Evolutionary conservation across 2,329 filamentous ascomycete genomes (phyloP), one percentile per base, ranked within the genome.

Genomic region (Aspergillus fumigatus): DNA sequence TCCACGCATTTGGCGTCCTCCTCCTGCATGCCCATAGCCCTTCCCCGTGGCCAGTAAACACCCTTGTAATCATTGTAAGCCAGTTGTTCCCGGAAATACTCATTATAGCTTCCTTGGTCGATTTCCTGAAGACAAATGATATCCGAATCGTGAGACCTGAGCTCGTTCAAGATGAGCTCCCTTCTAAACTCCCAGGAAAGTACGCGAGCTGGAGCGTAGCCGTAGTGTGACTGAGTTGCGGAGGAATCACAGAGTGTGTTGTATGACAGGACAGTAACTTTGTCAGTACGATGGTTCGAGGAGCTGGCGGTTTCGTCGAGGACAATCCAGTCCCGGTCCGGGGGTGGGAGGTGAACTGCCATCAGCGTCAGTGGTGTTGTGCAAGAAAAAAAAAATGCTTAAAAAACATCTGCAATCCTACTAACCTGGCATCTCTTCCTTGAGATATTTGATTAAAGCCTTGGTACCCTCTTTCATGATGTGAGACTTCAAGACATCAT

Each of bases 231-330:
- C 54, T 86, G 82, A 0, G 92, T 97, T 4, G 92, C 92, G 66
- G 94, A 96, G 68, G 92, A 90, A 74, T 97, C 92, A 75, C 93
- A 97, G 10, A 99, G 83, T 49, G 93, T 96, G 72, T 99, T 99
- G 86, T 94, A 97, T 23, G 90, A 95, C 59, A 97, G 81, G 8
- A 96, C 87, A 56, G 89, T 90, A 71, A 97, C 85, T 53, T 85
- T 88, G 68, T 97, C 72, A 54, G 78, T 71, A 48, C 74, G 66
- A 80, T 79, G 61, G 88, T 72, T 82, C 72, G 61, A 69, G 29
- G 75, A 66, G 53, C 67, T 72, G 14, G 70, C 66, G 26, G 77
- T 76, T 53, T 82, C 79, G 59, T 82, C 88, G 25, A 97, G 83
- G n/a, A 89, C 82, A 58, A 97, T 84, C 76, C 87, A 88, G 66